Percentiles rank a stretch among this genome's conserved stretches.
Conservation (phyloP, 768 basidiomycete genomes). For the Pleurotus platypus region DNA sequence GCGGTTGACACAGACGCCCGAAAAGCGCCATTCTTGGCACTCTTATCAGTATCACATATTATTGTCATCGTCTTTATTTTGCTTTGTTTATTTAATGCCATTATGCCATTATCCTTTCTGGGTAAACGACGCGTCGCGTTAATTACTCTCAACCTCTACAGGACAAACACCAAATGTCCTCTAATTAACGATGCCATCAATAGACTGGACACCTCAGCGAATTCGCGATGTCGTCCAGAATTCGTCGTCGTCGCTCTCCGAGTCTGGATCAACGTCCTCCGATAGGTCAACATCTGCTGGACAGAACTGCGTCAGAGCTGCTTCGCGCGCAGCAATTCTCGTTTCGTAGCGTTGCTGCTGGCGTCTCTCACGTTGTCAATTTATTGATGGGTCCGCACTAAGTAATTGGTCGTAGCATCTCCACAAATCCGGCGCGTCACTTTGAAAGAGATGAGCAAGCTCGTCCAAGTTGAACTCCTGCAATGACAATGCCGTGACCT, state of each 20-base stretch:
- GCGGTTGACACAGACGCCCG: too few relatives aligned
- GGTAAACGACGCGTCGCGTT: too few relatives aligned
- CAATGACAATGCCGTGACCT: neutral
- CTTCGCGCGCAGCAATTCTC: neutral
- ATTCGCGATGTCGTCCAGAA: conserved; percentile 9
- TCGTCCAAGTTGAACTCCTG: neutral
- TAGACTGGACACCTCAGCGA: too few relatives aligned
- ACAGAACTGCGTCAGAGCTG: neutral
- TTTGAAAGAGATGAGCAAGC: neutral
- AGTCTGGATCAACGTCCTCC: neutral
- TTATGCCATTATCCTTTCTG: too few relatives aligned
- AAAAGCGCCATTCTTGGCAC: too few relatives aligned
- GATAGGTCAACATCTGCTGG: neutral
- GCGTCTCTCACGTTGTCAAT: neutral
- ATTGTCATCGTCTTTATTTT: too few relatives aligned
- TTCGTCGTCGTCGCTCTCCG: too few relatives aligned
- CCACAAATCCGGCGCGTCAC: neutral
- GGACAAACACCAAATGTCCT: too few relatives aligned
- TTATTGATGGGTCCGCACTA: neutral
- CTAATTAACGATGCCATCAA: too few relatives aligned
- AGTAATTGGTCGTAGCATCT: neutral
- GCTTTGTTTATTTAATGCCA: too few relatives aligned
- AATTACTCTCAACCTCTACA: too few relatives aligned
- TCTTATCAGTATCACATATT: too few relatives aligned
- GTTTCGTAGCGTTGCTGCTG: neutral